Base-by-base conservation (phyloP, 257 asterid genomes). In the Coffea eugenioides region DNA sequence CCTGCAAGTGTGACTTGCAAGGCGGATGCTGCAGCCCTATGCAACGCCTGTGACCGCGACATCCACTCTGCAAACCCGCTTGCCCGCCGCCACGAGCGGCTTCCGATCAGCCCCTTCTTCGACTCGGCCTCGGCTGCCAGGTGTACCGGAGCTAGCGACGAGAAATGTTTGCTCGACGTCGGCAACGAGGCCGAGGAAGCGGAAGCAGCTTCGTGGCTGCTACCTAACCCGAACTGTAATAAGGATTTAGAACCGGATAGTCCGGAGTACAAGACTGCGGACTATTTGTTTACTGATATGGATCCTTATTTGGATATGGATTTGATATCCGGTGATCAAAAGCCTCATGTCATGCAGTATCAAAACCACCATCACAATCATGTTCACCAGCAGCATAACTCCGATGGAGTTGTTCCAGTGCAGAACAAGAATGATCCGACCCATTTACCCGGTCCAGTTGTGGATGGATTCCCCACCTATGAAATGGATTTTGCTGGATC, bases 21-120 rank as follows among this genome's bases (percentile, higher is more conserved):
- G 83, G 98, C 97, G 23, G 98, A 94, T 68, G 95, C 97, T 2
- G 98, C 98, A 13, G 89, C 97, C 0, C 95, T 94, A 20, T 94
- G 97, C 82, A 62, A 75, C 71, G 57, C 97, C 13, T 94, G 98
- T 82, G 98, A 92, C 90, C 90, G 91, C 36, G 98, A 92, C 80
- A 91, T 94, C 27, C 97, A 94, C 92, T 84, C 98, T n/a, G 98
- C 94, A 3, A 94, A 94, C 77, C 97, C 97, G 1, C 87, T 94
- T 10, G 94, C 98, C 31, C 86, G 90, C 46, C 95, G 97, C 71
- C 98, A 94, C 89, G 97, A 94, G 82, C 97, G 98, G 57, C 41
- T 85, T 76, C 93, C 98, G 1, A 39, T 91, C 5, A 84, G 82
- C n/a, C 97, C 97, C 10, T 91, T 94, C 81, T 91, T 80, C 80